Conservation (phyloP, 495 filamentous ascomycete genomes). For the Neohortaea acidophila region DNA sequence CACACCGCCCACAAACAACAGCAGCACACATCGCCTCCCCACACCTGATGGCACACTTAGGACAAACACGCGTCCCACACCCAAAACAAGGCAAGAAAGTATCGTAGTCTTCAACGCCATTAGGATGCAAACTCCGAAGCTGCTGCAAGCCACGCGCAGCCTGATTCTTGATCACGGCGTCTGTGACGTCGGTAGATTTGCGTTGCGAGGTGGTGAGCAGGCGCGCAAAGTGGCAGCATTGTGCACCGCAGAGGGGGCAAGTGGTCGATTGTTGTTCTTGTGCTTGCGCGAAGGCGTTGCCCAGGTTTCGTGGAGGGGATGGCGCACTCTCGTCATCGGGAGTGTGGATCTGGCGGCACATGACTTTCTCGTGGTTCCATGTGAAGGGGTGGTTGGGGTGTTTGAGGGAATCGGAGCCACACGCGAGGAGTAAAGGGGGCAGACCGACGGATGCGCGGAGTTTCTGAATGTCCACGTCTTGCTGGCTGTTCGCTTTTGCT, state of each 20-base stretch:
- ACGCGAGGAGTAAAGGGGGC: neutral
- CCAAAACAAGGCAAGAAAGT: neutral
- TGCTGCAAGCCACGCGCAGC: neutral
- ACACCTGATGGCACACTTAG: neutral
- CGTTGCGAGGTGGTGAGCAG: neutral
- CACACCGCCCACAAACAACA: neutral
- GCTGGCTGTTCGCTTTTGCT: neutral
- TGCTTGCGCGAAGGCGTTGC: neutral
- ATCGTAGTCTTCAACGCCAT: constrained; percentile 1
- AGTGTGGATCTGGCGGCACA: constrained; percentile 1
- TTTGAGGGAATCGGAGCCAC: neutral
- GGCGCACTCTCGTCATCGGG: neutral
- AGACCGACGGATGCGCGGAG: neutral
- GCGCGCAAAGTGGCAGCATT: neutral
- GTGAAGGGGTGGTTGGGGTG: constrained; percentile 1
- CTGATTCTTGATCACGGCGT: neutral
- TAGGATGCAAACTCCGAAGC: neutral
- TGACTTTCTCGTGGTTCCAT: constrained; percentile 3
- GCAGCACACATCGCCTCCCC: neutral
- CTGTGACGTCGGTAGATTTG: neutral
- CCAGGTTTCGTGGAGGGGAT: neutral
- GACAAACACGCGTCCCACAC: neutral
- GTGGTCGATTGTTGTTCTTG: neutral
- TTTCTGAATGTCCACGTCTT: neutral
- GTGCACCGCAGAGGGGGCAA: neutral